Base-by-base conservation (phyloP, 2,329 filamentous ascomycete genomes). In the Diplodia scrobiculata region DNA sequence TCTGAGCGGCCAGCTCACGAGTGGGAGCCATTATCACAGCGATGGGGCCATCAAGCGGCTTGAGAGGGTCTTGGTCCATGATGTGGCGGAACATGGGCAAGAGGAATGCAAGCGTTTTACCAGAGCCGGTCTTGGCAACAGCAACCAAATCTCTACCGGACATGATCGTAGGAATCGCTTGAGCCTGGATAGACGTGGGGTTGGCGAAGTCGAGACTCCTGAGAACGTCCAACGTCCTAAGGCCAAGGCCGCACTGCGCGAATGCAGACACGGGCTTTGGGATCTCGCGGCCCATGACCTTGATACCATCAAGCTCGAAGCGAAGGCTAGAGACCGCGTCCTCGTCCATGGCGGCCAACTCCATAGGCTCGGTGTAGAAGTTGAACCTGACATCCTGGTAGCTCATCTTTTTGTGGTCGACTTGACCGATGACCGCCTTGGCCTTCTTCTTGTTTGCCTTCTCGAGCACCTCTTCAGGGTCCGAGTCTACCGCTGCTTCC, bases 41-140 rank as follows among this genome's bases (percentile, higher is more conserved):
- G 63, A 99, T 87, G 0, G 95, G 92, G 0, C 95, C 95, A 75
- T 99, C 95, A 68, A 89, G 88, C 51, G 90, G 87, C 72, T 90
- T 91, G 19, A 97, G 81, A 0, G 90, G 88, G 59, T 87, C 84
- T 75, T 99, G 95, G 73, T 98, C 95, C 78, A 94, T 95, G 80
- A 98, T 97, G 76, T 99, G 95, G 66, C 95, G 88, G 76, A 99
- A 97, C 92, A 98, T 97, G 45, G 95, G 95, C 52, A 99, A 85
- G 34, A 97, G 80, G 75, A 98, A 99, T 5, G 95, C 95, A 72
- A 98, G 88, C 0, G 95, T 99, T 81, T 99, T 99, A 76, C 95
- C 95, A 29, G 95, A 98, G 5, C 95, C 95, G 29, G 95, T 99
- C 81, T 98, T 98, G 19, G 95, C 95, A 63, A 99, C 92, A 70